Conservation (phyloP, 1,284 basidiomycete genomes). For the Cerioporus squamosus region DNA sequence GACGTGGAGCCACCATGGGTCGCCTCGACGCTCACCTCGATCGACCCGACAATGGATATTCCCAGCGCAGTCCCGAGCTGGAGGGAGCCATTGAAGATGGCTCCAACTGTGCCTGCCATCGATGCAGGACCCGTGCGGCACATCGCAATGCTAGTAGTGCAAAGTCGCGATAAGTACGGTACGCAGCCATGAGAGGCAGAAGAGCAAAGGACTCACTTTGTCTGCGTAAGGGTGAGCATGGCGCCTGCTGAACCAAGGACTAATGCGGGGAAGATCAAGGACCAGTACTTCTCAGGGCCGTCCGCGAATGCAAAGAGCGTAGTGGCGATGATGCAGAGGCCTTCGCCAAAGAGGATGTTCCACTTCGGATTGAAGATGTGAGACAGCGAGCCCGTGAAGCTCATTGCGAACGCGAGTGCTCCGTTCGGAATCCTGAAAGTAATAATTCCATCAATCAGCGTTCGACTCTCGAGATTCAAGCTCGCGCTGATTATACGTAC, state of each 20-base stretch:
- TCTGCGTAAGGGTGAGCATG: constrained; percentile 38
- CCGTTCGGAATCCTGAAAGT: constrained; percentile 43
- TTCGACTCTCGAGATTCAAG: no score
- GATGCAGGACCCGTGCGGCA: constrained; percentile 50
- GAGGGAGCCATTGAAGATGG: constrained; percentile 57
- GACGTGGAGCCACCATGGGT: constrained; percentile 31
- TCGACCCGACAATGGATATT: constrained; percentile 49
- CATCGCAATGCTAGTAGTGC: constrained; percentile 48
- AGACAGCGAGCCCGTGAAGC: constrained; percentile 44
- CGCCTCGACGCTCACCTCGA: constrained; percentile 48
- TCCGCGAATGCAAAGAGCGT: constrained; percentile 47
- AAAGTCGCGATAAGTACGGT: background rate
- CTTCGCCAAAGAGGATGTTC: constrained; percentile 46
- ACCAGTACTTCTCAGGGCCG: constrained; percentile 47
- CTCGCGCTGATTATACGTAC: no score
- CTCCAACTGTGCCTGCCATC: constrained; percentile 57
- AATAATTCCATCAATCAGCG: constrained; percentile 17
- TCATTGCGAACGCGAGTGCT: constrained; percentile 36
- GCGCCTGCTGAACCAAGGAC: constrained; percentile 47
- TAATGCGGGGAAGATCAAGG: constrained; percentile 51
- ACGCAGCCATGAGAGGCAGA: no score
- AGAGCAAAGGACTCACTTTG: constrained; percentile 17
- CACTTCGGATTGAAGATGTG: constrained; percentile 44
- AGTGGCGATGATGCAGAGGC: constrained; percentile 43
- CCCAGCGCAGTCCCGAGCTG: constrained; percentile 57